Evolutionary conservation across 78 protist genomes (phyloP), one percentile per base, ranked within the genome.

Genomic region (Tieghemostelium lacteum): DNA sequence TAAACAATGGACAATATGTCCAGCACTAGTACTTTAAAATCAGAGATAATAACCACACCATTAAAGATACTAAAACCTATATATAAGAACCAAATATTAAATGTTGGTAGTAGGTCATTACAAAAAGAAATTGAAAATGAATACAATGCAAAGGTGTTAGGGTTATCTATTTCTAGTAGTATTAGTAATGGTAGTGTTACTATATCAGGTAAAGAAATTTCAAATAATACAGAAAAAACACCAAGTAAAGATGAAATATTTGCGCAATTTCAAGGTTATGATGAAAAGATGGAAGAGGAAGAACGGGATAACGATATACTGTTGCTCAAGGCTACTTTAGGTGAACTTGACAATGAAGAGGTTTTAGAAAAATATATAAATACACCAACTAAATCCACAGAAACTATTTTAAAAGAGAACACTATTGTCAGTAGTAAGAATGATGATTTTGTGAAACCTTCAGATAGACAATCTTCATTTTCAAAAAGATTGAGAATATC

Each of bases 241-340:
- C 8, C 8, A 4, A 71, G n/a, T 0, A 14, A 55, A 71, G 77
- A 71, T 26, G 77, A 71, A 19, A 55, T 83, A 31, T 45, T 83
- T 36, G 37, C 60, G 58, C 33, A 33, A 54, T 42, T 83, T 49
- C 12, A 58, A 69, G 76, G 91, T 42, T 55, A 83, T 28, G 91
- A 83, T 42, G 80, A 83, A 19, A 55, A 3, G 3, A 66, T 29
- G 22, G 17, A 22, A 2, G 72, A 37, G 24, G 17, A 22, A n/a
- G 49, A 55, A 40, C 78, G 69, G 6, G 91, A 83, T 20, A 57
- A 58, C 29, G 91, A 83, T 58, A 69, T 83, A 19, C 50, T 83
- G 1, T 45, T 69, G 76, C 39, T 83, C 22, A 71, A 73, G 42
- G 91, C 91, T 0, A 62, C 91, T 26, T 42, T 83, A 22, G 91